phyloP scores from a whole-genome alignment of 768 basidiomycete genomes.

The Mycena vulgaris region DNA sequence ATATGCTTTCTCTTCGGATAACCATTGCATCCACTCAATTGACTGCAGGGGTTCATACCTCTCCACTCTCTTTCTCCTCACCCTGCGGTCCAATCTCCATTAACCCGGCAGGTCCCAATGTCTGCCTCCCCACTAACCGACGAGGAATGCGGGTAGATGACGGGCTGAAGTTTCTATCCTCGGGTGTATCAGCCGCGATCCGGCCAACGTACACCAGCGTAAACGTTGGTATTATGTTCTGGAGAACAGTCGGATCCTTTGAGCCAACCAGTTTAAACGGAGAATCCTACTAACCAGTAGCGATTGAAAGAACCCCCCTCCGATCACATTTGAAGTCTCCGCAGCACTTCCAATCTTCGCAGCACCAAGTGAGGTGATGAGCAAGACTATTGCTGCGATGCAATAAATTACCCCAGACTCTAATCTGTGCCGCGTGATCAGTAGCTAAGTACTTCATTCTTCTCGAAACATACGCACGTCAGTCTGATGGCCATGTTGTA shows the following conservation, averaged over 20 bases:
- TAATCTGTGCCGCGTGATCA: neutral
- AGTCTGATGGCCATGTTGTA: slow-evolving; percentile 22
- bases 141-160: slow-evolving; percentile 16
- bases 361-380: slow-evolving; percentile 17
- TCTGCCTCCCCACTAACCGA: slow-evolving; percentile 11
- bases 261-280: slow-evolving; percentile 9
- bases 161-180: slow-evolving; percentile 10
- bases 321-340: slow-evolving; percentile 5
- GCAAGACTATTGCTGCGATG: slow-evolving; percentile 11
- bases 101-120: slow-evolving; percentile 10
- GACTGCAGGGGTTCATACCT: slow-evolving; percentile 8
- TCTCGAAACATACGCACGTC: slow-evolving; percentile 9
- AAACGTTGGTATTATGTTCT: slow-evolving; percentile 13
- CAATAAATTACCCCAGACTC: slow-evolving; percentile 17
- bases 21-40: slow-evolving; percentile 15
- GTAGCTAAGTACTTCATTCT: slow-evolving; percentile 11
- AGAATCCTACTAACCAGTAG: slow-evolving; percentile 20
- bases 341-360: slow-evolving; percentile 7
- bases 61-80: slow-evolving; percentile 14
- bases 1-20: slow-evolving; percentile 14
- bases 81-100: slow-evolving; percentile 8
- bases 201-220: slow-evolving; percentile 21
- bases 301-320: neutral
- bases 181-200: slow-evolving; percentile 8
- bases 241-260: neutral